Base-by-base conservation (phyloP, 2,329 filamentous ascomycete genomes). In the Corinectria fuckeliana region DNA sequence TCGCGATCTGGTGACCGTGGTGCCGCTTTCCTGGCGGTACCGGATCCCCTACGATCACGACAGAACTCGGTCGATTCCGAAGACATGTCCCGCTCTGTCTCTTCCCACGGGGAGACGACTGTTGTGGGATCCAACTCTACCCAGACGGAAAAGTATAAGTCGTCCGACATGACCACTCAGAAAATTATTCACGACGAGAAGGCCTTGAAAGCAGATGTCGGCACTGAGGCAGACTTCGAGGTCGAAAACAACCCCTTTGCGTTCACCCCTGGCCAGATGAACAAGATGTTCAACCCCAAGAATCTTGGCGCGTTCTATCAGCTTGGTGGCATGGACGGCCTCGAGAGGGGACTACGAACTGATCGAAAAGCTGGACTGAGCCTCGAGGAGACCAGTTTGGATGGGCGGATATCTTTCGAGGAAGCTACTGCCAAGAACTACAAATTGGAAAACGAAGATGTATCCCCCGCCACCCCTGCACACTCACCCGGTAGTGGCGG, bases 201-300 rank as follows among this genome's bases (percentile, higher is more conserved):
- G 62, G 92, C 92, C 0, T 78, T 97, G 61, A 86, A 82, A 49
- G 91, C 92, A 0, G 92, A 96, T 71, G 83, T 86, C 34, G 91
- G 91, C 6, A 91, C 88, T 51, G 91, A 93, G 72, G 81, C 78
- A 16, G 91, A 94, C 62, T 97, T 96, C 68, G 69, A 85, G 13
- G 88, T 94, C 10, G 83, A 89, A 5, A 82, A 92, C 73, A 96
- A 95, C 73, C 89, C 90, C 0, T 97, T 97, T 71, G 93, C 92
- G 14, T 97, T 92, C 72, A 87, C 88, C 2, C 91, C 91, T 3
- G 93, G 93, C 13, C 89, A 96, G 71, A 81, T 97, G 63, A 89
- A 88, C 69, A 97, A 96, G 76, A 85, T 97, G 78, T 87, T 94
- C 62, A 95, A 96, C 72, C 93, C 93, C 3, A 97, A 97, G 79